Evolutionary conservation across 208 protist genomes (phyloP).

Genomic region (Balamuthia mandrillaris): DNA sequence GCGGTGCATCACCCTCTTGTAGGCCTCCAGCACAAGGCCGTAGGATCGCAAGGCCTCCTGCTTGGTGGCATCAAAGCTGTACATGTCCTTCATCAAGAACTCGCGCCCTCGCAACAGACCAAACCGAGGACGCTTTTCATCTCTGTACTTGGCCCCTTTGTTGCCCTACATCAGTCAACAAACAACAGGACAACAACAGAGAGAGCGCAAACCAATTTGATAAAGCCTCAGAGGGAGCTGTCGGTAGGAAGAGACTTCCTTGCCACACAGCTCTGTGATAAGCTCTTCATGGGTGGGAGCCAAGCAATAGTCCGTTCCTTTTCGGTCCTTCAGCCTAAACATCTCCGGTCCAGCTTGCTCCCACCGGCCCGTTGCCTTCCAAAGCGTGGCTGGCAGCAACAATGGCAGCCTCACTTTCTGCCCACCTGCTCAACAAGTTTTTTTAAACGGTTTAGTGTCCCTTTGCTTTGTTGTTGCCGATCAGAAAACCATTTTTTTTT

Average conservation of each 20-base stretch:
- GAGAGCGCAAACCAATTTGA: slow-evolving; percentile 53
- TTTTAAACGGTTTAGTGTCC: not conserved
- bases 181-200: not conserved
- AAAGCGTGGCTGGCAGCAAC: slow-evolving; percentile 35
- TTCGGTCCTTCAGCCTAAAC: slow-evolving; percentile 52
- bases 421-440: not conserved
- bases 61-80: slow-evolving; percentile 59
- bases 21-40: slow-evolving; percentile 40
- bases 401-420: slow-evolving; percentile 58
- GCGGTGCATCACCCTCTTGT: slow-evolving; percentile 51
- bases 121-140: slow-evolving; percentile 65
- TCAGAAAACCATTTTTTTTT: no score
- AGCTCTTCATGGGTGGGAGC: slow-evolving; percentile 66
- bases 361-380: slow-evolving; percentile 55
- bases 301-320: slow-evolving; percentile 50
- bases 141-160: slow-evolving; percentile 62
- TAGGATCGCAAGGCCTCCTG: slow-evolving; percentile 31
- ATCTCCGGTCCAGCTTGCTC: slow-evolving; percentile 40
- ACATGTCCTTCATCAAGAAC: slow-evolving; percentile 75
- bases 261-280: slow-evolving; percentile 36
- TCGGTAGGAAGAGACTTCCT: not conserved
- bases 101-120: slow-evolving; percentile 63
- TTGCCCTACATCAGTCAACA: no score
- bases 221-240: slow-evolving; percentile 63
- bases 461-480: not conserved